Percentiles rank a stretch among this genome's conserved stretches.
phyloP scores from a whole-genome alignment of 306 rosid species.

The Acacia crassicarpa region DNA sequence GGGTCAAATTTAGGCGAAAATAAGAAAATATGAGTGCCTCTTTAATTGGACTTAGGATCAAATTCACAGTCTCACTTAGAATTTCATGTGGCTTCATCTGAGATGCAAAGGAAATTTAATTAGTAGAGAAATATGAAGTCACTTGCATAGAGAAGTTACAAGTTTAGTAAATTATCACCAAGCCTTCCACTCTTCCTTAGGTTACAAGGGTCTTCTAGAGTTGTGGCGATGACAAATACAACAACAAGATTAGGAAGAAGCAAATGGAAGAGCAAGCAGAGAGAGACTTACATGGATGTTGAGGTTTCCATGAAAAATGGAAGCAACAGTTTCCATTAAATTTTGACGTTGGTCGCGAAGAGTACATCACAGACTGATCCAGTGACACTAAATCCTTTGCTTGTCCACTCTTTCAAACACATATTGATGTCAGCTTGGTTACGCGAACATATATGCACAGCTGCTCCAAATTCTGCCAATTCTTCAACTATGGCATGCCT shows the following conservation, averaged over 20 bases:
- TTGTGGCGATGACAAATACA: background rate
- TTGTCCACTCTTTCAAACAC: conserved; percentile 27
- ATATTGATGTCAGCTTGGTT: conserved; percentile 17
- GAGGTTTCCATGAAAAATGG: conserved; percentile 33
- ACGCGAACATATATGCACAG: background rate
- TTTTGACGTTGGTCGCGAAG: conserved; percentile 8
- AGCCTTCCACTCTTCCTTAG: background rate
- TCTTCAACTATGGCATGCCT: no score
- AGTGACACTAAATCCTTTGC: conserved; percentile 21
- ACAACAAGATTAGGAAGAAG: background rate
- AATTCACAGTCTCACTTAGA: no score
- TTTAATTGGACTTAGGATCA: no score
- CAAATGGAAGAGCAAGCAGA: background rate
- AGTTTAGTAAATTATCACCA: background rate
- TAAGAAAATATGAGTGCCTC: no score
- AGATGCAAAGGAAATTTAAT: background rate
- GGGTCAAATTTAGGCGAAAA: no score
- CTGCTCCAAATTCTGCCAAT: no score
- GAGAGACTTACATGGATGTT: conserved; percentile 26
- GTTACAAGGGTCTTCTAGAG: background rate
- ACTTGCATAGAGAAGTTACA: background rate
- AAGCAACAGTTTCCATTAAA: conserved; percentile 7
- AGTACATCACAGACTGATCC: conserved; percentile 28
- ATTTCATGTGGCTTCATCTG: no score
- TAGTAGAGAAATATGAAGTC: no score